Percentiles rank a stretch among this genome's conserved stretches.
Conservation (phyloP, 257 asterid genomes). For the Coffea canephora region DNA sequence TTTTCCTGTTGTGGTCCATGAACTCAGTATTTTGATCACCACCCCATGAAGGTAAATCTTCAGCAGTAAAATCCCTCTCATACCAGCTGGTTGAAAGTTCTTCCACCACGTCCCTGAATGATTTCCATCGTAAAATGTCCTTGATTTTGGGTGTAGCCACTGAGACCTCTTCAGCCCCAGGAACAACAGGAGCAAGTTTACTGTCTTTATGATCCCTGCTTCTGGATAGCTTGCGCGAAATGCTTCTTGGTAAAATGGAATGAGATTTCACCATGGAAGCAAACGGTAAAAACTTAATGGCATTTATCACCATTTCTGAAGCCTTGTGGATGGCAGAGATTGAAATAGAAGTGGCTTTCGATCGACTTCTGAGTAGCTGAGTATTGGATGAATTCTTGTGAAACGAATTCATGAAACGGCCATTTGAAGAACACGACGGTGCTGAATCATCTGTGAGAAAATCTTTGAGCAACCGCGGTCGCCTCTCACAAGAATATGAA, state of each 20-base stretch:
- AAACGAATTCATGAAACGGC: constrained; percentile 16
- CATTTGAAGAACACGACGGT: constrained; percentile 27
- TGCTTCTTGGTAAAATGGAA: constrained; percentile 29
- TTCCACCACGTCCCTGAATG: constrained; percentile 60
- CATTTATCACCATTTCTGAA: constrained; percentile 34
- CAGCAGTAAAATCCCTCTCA: constrained; percentile 61
- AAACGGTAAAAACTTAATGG: constrained; percentile 50
- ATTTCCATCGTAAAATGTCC: constrained; percentile 77
- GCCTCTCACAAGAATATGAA: constrained; percentile 24
- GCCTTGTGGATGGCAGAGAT: constrained; percentile 54
- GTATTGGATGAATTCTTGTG: constrained; percentile 26
- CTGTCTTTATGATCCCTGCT: constrained; percentile 5
- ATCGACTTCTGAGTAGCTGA: constrained; percentile 43
- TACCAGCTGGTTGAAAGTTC: constrained; percentile 57
- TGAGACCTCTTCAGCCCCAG: neutral
- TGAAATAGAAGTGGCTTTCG: constrained; percentile 54
- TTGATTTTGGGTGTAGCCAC: constrained; percentile 50
- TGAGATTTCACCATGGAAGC: constrained; percentile 39
- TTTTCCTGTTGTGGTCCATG: constrained; percentile 23
- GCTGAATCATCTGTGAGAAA: constrained; percentile 48
- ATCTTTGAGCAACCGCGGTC: constrained; percentile 72
- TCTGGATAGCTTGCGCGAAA: constrained; percentile 36
- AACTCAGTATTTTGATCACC: constrained; percentile 29
- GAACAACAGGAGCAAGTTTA: neutral
- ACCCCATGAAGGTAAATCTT: constrained; percentile 46